Evolutionary conservation across 192 early-diverging fungal genomes (phyloP).

Genomic region (Gaertneriomyces semiglobifer): DNA sequence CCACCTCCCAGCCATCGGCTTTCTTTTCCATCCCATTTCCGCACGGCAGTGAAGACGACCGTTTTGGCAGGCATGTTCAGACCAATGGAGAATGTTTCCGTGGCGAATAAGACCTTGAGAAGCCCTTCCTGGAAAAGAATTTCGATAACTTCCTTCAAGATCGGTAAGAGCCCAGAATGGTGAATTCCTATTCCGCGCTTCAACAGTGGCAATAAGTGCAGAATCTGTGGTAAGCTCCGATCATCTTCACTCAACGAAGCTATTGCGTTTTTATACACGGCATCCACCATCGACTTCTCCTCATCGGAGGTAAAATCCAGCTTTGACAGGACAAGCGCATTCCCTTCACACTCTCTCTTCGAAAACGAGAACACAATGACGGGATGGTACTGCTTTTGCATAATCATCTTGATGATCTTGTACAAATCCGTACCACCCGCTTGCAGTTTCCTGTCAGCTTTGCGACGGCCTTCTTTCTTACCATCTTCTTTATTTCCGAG

Average conservation of each 20-base stretch:
- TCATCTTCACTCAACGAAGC: conserved; percentile 83
- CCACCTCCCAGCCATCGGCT: conserved; percentile 76
- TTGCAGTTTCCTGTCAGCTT: neutral
- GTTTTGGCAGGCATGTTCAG: conserved; percentile 99
- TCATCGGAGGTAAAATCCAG: conserved; percentile 86
- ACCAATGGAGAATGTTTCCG: conserved; percentile 98
- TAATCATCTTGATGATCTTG: conserved; percentile 95
- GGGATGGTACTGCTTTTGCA: conserved; percentile 93
- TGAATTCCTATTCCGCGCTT: conserved; percentile 94
- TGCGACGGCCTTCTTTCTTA: conserved; percentile 48
- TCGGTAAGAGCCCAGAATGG: conserved; percentile 92
- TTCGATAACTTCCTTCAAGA: conserved; percentile 96
- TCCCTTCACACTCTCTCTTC: conserved; percentile 87
- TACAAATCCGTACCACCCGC: conserved; percentile 74
- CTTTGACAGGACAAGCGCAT: conserved; percentile 87
- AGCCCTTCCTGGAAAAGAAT: conserved; percentile 97
- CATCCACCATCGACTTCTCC: conserved; percentile 78
- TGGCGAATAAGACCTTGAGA: conserved; percentile 96
- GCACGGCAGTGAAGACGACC: conserved; percentile 90
- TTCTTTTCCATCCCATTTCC: conserved; percentile 90
- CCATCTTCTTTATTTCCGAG: conserved; percentile 64
- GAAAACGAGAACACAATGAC: conserved; percentile 97
- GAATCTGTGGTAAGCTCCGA: conserved; percentile 85
- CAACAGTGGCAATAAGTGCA: conserved; percentile 85
- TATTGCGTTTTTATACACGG: conserved; percentile 87